Percentiles rank a stretch among this genome's conserved stretches.
These are phyloP conservation scores for Plenodomus biglobosus DNA, from an alignment of 2,329 filamentous ascomycete genomes.

Conservation along the genomic window DNA sequence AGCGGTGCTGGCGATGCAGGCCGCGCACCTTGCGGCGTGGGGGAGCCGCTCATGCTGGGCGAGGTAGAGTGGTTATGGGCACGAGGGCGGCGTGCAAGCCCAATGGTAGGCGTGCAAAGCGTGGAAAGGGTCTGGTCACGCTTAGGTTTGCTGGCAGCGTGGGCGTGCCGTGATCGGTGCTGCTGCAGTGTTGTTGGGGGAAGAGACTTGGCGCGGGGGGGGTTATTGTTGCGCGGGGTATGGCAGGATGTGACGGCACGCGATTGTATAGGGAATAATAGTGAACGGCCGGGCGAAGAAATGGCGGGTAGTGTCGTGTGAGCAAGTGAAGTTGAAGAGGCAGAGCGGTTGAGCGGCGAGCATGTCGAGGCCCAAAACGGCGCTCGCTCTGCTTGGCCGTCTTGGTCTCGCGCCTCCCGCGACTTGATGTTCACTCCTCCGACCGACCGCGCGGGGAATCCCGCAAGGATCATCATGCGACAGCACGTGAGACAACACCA, in stretches of 20 bases:
- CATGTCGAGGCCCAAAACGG: slow-evolving; percentile 11
- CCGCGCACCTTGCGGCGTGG: slow-evolving; percentile 31
- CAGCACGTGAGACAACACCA: not conserved
- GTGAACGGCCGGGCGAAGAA: slow-evolving; percentile 1
- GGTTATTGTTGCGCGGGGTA: slow-evolving; percentile 18
- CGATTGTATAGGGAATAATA: not conserved
- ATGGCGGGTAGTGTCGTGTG: not conserved
- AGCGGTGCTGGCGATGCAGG: slow-evolving; percentile 31
- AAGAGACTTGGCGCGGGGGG: slow-evolving; percentile 35
- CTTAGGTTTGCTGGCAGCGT: slow-evolving; percentile 24
- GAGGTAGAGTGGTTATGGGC: slow-evolving; percentile 15
- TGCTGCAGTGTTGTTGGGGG: slow-evolving; percentile 25
- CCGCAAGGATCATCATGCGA: not conserved
- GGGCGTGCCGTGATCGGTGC: slow-evolving; percentile 29
- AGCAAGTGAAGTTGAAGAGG: not conserved
- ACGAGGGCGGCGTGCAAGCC: slow-evolving; percentile 23
- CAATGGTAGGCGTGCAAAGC: slow-evolving; percentile 21
- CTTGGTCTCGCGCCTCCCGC: slow-evolving; percentile 17
- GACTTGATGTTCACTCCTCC: slow-evolving; percentile 13
- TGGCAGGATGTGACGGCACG: not conserved
- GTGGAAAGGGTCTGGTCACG: slow-evolving; percentile 14
- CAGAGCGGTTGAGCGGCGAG: not conserved
- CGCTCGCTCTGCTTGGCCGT: slow-evolving; percentile 29
- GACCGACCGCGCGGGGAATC: slow-evolving; percentile 6
- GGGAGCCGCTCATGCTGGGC: slow-evolving; percentile 40